Evolutionary conservation across 768 basidiomycete species (phyloP).

Genomic region (Suillus placidus): DNA sequence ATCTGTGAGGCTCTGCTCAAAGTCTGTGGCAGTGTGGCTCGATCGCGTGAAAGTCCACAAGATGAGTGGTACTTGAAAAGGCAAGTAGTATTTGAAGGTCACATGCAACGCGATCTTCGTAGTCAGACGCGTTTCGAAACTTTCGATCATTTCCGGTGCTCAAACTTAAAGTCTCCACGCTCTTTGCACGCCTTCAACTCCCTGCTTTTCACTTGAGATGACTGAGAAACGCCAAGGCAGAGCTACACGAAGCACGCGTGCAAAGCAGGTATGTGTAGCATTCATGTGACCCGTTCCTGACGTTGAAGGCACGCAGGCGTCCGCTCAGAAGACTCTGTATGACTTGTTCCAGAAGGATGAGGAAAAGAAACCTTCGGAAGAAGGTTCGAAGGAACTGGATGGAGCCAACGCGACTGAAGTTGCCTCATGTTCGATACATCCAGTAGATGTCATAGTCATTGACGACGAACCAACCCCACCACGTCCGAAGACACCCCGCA

Average conservation of each 20-base stretch:
- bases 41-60: neutral
- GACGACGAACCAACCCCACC: slow-evolving; percentile 9
- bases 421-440: neutral
- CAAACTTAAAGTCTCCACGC: slow-evolving; percentile 4
- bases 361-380: slow-evolving; percentile 21
- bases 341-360: slow-evolving; percentile 20
- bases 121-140: slow-evolving; percentile 27
- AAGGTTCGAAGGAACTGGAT: slow-evolving; percentile 2
- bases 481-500: neutral
- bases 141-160: slow-evolving; percentile 16
- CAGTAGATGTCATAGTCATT: slow-evolving; percentile 9
- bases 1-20: neutral
- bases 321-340: slow-evolving; percentile 32
- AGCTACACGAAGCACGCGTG: slow-evolving; percentile 14
- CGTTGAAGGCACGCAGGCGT: slow-evolving; percentile 14
- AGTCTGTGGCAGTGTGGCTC: neutral
- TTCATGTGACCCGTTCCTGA: neutral
- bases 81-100: slow-evolving; percentile 4
- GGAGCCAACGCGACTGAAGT: neutral
- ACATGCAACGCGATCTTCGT: slow-evolving; percentile 3
- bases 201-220: slow-evolving; percentile 19
- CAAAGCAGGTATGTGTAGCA: slow-evolving; percentile 24
- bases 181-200: neutral
- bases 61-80: neutral
- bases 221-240: slow-evolving; percentile 28